Conservation (phyloP, 805 yeast species). For the Zygoascus tannicola region DNA sequence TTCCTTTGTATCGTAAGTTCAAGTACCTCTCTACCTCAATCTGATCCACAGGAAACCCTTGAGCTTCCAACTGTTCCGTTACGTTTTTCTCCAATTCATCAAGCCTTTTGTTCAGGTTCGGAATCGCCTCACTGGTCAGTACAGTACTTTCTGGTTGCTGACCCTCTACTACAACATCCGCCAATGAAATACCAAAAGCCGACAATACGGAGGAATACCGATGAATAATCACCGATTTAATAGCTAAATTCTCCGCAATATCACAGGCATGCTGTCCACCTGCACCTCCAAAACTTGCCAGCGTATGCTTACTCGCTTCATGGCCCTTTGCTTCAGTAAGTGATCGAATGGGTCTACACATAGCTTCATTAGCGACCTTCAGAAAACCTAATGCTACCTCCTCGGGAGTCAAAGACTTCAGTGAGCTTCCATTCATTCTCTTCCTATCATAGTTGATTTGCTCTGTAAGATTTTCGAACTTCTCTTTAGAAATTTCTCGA, state of each 20-base stretch:
- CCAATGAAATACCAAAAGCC: slow-evolving; percentile 82
- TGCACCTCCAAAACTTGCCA: slow-evolving; percentile 87
- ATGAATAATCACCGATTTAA: slow-evolving; percentile 60
- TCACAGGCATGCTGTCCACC: slow-evolving; percentile 87
- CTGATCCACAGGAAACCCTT: slow-evolving; percentile 41
- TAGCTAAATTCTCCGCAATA: slow-evolving; percentile 64
- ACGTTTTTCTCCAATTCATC: slow-evolving; percentile 38
- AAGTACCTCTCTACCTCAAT: slow-evolving; percentile 54
- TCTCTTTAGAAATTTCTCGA: slow-evolving; percentile 37
- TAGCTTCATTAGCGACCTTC: slow-evolving; percentile 75
- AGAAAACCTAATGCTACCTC: slow-evolving; percentile 75
- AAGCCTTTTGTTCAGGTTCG: slow-evolving; percentile 38
- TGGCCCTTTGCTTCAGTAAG: slow-evolving; percentile 81
- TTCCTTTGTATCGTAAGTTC: slow-evolving; percentile 76
- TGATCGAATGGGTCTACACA: slow-evolving; percentile 85
- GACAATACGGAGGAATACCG: slow-evolving; percentile 75
- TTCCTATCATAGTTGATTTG: slow-evolving; percentile 44
- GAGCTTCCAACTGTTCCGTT: slow-evolving; percentile 33
- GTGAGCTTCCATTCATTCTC: slow-evolving; percentile 29
- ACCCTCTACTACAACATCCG: slow-evolving; percentile 74
- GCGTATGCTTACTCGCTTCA: slow-evolving; percentile 50
- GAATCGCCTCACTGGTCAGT: slow-evolving; percentile 27
- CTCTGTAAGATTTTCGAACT: slow-evolving; percentile 46
- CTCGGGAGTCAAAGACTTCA: slow-evolving; percentile 39
- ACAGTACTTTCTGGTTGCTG: slow-evolving; percentile 59